These are phyloP conservation scores for Apophysomyces sp. DNA, from an alignment of 371 early-diverging fungal species.

Conservation along the genomic window DNA sequence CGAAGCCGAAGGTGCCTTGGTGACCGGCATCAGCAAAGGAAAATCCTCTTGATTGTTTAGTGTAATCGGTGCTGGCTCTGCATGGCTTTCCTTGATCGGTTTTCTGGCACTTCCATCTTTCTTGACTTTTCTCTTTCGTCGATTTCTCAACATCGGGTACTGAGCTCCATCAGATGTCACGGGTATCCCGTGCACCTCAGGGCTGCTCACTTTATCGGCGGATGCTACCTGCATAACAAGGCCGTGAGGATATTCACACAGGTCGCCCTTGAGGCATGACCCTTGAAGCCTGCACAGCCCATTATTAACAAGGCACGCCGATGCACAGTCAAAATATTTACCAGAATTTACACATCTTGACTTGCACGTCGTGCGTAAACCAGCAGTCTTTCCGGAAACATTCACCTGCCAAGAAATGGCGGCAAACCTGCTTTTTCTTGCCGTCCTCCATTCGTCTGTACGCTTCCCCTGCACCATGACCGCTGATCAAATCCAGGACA, in stretches of 20 bases:
- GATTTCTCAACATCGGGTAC: conserved; percentile 25
- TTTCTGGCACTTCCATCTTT: neutral
- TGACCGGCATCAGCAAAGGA: conserved; percentile 30
- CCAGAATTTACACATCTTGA: conserved; percentile 76
- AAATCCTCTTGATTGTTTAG: conserved; percentile 28
- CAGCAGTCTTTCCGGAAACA: conserved; percentile 79
- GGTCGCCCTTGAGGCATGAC: conserved; percentile 66
- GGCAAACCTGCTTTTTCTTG: conserved; percentile 60
- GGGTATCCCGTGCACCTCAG: neutral
- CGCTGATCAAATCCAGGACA: too few species aligned
- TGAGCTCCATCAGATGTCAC: conserved; percentile 18
- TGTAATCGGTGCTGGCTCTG: neutral
- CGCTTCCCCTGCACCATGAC: neutral
- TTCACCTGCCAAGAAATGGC: conserved; percentile 76
- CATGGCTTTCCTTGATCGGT: conserved; percentile 1
- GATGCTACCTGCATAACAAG: conserved; percentile 47
- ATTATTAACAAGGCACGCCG: neutral
- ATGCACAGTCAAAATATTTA: conserved; percentile 12
- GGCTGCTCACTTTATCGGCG: conserved; percentile 20
- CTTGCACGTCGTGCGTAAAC: conserved; percentile 76
- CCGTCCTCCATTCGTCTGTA: neutral
- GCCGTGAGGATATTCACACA: conserved; percentile 65
- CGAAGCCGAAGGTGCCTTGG: conserved; percentile 2
- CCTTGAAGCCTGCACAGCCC: conserved; percentile 55
- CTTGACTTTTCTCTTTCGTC: neutral